Base-by-base conservation (phyloP, 192 early-diverging fungal genomes). In the Linnemannia exigua region DNA sequence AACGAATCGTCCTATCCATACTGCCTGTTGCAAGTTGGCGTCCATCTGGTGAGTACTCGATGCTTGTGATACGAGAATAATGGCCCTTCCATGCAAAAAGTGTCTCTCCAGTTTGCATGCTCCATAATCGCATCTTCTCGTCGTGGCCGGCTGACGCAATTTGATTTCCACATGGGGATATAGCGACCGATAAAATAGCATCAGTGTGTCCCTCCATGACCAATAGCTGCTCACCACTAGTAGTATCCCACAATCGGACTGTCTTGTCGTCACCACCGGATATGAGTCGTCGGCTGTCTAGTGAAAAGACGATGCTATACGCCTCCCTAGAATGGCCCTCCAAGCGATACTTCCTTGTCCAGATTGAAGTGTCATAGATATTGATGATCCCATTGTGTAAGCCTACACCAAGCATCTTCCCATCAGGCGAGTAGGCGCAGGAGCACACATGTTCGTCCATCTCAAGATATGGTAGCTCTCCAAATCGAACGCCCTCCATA, bases 341-440 rank as follows among this genome's bases (percentile, higher is more conserved):
- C 61, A 66, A 33, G 25, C 19, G 25, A 28, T 66, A n/a, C 19
- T 17, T 66, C 61, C 6, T 28, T 17, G 19, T 58, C 75, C 20
- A 67, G 14, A 7, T 15, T 41, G 16, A 31, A 36, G 37, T 44
- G 41, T 44, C 41, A 9, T 44, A 44, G 41, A 44, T 44, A 44
- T 44, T 44, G 41, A 44, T 44, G 41, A 44, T 44, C 41, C 41
- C 41, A 44, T 44, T 44, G 41, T 3, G 9, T 44, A 44, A 44
- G 41, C 75, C 66, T 5, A 36, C 22, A 14, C 22, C 46, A n/a
- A 67, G 31, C 19, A 16, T 22, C 16, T 50, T 76, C 31, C 67
- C 76, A 54, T 77, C 67, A 3, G 67, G n/a, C 28, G 67, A 77
- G 37, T 77, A 77, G 1, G 50, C 46, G n/a, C 76, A 77, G 9